Percentiles rank a stretch among this genome's conserved stretches.
These are phyloP conservation scores for Phytophthora tentaculata DNA, from an alignment of 352 stramenopile species.

Conservation along the genomic window DNA sequence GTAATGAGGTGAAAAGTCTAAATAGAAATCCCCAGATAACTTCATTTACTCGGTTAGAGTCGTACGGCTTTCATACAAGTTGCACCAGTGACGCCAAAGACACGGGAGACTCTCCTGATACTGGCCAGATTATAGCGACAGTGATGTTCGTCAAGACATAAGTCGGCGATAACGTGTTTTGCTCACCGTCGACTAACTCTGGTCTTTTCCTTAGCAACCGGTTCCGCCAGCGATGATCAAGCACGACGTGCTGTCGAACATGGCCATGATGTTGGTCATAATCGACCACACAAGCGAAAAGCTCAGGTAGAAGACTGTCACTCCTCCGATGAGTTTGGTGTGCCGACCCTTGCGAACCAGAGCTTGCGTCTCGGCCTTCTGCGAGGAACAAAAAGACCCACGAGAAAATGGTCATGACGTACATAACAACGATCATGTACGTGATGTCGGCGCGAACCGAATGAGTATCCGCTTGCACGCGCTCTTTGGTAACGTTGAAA, in stretches of 20 bases:
- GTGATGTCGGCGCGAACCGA: constrained; percentile 28
- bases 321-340: constrained; percentile 33
- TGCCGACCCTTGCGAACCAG: constrained; percentile 34
- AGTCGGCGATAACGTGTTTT: background rate
- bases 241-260: constrained; percentile 41
- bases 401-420: constrained; percentile 38
- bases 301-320: constrained; percentile 38
- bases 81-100: too few relatives aligned
- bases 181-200: background rate
- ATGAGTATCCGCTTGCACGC: constrained; percentile 25
- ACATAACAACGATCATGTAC: constrained; percentile 40
- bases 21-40: too few relatives aligned
- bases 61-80: too few relatives aligned
- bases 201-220: constrained; percentile 19
- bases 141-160: too few relatives aligned
- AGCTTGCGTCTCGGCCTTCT: constrained; percentile 42
- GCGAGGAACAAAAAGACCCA: constrained; percentile 41
- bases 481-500: constrained; percentile 35
- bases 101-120: too few relatives aligned
- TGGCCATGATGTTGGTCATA: constrained; percentile 48
- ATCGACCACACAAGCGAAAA: constrained; percentile 37
- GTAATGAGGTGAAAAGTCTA: too few relatives aligned
- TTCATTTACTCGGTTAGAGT: too few relatives aligned
- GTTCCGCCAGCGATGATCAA: constrained; percentile 44
- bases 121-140: too few relatives aligned